phyloP scores from a whole-genome alignment of 768 basidiomycete species.

The Agrocybe praecox region DNA sequence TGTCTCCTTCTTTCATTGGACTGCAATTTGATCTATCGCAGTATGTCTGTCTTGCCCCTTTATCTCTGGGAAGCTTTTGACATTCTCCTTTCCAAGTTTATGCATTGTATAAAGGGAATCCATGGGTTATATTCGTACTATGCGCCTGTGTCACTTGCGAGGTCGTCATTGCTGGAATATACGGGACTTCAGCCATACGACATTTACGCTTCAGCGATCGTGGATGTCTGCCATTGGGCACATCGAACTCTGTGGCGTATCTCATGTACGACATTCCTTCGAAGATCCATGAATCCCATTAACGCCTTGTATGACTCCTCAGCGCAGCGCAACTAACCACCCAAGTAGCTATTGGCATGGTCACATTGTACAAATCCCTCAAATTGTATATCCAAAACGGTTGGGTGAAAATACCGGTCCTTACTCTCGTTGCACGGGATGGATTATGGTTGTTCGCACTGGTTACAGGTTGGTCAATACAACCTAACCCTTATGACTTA shows the following conservation, averaged over 20 bases:
- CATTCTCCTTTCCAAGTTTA: neutral
- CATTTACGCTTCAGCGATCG: constrained; percentile 6
- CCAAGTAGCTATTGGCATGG: constrained; percentile 7
- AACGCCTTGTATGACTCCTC: neutral
- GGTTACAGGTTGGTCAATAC: constrained; percentile 12
- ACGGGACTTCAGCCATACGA: constrained; percentile 4
- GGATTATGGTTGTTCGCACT: constrained; percentile 11
- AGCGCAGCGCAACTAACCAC: constrained; percentile 9
- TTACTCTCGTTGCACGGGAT: constrained; percentile 16
- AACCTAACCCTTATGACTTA: neutral
- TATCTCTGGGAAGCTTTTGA: neutral
- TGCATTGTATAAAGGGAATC: constrained; percentile 6
- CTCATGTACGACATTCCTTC: constrained; percentile 3
- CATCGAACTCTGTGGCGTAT: constrained; percentile 2
- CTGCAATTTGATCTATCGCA: constrained; percentile 9
- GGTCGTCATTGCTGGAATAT: constrained; percentile 2
- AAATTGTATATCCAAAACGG: constrained; percentile 9
- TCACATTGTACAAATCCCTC: constrained; percentile 15
- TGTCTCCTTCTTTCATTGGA: constrained; percentile 12
- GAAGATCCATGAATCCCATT: neutral
- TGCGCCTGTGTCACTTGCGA: neutral
- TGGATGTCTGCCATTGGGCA: constrained; percentile 5
- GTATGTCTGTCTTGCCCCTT: neutral
- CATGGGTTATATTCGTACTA: neutral
- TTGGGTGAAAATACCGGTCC: constrained; percentile 16